Conservation (phyloP, 805 yeast genomes). For the Lipomyces orientalis region DNA sequence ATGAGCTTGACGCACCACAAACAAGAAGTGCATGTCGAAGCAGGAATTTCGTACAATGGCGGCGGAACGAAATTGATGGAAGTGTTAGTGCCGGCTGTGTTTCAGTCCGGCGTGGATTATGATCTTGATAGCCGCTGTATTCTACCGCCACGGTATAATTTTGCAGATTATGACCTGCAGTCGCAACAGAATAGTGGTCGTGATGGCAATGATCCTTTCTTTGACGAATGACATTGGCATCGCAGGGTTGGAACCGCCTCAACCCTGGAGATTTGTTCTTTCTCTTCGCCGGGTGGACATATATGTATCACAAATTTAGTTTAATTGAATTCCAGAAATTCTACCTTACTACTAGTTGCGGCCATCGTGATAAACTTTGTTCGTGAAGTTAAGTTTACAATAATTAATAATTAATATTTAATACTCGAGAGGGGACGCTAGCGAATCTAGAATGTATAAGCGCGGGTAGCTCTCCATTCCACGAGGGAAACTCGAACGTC, state of each 20-base stretch:
- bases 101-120: slow-evolving; percentile 17
- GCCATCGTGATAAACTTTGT: too few species aligned
- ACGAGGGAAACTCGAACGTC: too few species aligned
- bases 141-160: slow-evolving; percentile 26
- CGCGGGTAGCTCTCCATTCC: too few species aligned
- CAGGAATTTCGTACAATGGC: slow-evolving; percentile 20
- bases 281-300: too few species aligned
- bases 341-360: too few species aligned
- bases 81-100: neutral
- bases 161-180: neutral
- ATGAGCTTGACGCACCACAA: slow-evolving; percentile 8
- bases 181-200: neutral
- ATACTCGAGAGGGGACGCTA: too few species aligned
- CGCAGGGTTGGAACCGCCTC: neutral
- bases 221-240: neutral
- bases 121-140: slow-evolving; percentile 14
- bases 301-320: too few species aligned
- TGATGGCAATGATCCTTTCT: neutral
- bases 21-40: slow-evolving; percentile 8
- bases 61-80: slow-evolving; percentile 10
- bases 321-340: too few species aligned
- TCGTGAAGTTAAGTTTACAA: too few species aligned
- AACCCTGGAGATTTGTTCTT: too few species aligned
- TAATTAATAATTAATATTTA: too few species aligned
- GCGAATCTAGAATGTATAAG: too few species aligned